Base-by-base conservation (phyloP, 1,139 yeast genomes). In the Chernovozyma sophiae-reginae region DNA sequence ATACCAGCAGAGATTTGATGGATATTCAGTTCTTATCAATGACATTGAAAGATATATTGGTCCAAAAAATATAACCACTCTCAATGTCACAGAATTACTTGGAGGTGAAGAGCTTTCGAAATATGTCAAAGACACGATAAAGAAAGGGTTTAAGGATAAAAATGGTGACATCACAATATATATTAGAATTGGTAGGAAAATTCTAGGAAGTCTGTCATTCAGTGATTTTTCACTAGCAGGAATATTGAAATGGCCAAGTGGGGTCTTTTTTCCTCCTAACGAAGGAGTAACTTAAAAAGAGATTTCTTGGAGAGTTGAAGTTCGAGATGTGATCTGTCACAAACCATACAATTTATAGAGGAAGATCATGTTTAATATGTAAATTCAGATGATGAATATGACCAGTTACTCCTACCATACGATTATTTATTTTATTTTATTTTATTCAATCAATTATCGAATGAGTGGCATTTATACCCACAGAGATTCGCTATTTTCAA, bases 11-110 rank as follows among this genome's bases (percentile, higher is more conserved):
- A 49, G 49, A 33, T 54, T 52, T 52, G 57, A 69, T 30, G 80
- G 81, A 0, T 72, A 72, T 39, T 82, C 95, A 1, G 55, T 87
- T 31, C 57, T 87, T 34, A 62, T 89, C 29, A 86, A 89, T 51
- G 96, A 89, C 51, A 64, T 87, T n/a, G 96, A 87, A 55, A 63
- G 79, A 28, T 84, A 72, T 51, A 74, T 81, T 3, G 95, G 86
- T 0, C 34, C 14, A 28, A 51, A 49, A 3, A 52, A 58, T 4
- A 51, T 64, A n/a, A 56, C 62, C 1, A 52, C 63, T 1, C 48
- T 80, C 4, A 65, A 74, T 45, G 45, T 81, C 25, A 62, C 56
- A 10, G 45, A 53, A 4, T 41, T 81, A 20, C 48, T 76, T n/a
- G 36, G 44, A 1, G 51, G 68, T 15, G 44, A 50, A 1, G 36